These are phyloP conservation scores for Aspergillus brasiliensis DNA, from an alignment of 2,329 filamentous ascomycete species.

Conservation along the genomic window DNA sequence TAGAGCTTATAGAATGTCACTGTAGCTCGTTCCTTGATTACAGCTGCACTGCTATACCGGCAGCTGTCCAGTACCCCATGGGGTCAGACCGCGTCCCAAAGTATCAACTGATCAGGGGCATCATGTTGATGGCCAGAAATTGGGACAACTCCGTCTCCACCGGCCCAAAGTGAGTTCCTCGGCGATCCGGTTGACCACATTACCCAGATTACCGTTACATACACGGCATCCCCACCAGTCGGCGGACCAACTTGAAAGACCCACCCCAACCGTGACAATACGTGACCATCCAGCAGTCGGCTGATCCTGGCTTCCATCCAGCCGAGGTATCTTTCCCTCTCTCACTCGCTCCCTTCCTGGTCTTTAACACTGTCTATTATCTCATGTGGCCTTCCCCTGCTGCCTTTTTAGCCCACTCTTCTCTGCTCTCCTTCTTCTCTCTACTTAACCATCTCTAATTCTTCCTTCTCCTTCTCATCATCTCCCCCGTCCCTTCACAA, in stretches of 20 bases:
- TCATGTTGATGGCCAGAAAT: too few species aligned
- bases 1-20: background rate
- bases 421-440: slow-evolving; percentile 17
- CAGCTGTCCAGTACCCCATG: background rate
- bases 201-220: background rate
- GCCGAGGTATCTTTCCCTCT: slow-evolving; percentile 16
- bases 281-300: slow-evolving; percentile 14
- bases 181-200: background rate
- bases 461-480: slow-evolving; percentile 16
- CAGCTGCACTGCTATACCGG: too few species aligned
- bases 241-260: background rate
- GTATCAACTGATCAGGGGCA: background rate
- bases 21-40: too few species aligned
- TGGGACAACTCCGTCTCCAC: background rate
- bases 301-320: slow-evolving; percentile 17
- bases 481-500: slow-evolving; percentile 15
- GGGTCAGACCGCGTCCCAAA: background rate
- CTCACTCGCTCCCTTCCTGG: background rate
- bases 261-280: slow-evolving; percentile 7
- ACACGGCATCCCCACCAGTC: background rate
- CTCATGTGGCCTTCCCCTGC: slow-evolving; percentile 10
- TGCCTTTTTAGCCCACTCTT: slow-evolving; percentile 8
- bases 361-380: background rate
- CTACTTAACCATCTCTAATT: slow-evolving; percentile 1
- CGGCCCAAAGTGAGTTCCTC: background rate